Conservation (phyloP, 2,329 filamentous ascomycete genomes). For the Neospermospora avenae region DNA sequence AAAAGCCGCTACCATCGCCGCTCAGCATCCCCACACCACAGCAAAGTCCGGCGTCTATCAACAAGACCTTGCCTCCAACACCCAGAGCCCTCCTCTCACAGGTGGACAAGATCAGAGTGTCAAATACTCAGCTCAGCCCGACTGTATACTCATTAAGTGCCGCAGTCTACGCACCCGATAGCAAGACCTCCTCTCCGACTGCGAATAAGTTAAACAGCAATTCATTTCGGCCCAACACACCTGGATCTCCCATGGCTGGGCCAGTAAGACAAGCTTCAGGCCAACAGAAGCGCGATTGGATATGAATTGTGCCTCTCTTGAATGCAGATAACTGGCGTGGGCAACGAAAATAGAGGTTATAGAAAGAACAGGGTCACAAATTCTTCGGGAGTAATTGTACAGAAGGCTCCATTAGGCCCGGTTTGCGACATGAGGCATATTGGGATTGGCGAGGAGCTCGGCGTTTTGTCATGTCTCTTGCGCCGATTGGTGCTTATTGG, state of each 20-base stretch:
- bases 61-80: slow-evolving; percentile 25
- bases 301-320: slow-evolving; percentile 6
- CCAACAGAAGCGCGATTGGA: slow-evolving; percentile 10
- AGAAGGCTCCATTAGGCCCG: background rate
- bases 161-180: slow-evolving; percentile 44
- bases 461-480: slow-evolving; percentile 7
- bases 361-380: background rate
- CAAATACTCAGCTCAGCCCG: slow-evolving; percentile 42
- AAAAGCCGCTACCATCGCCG: slow-evolving; percentile 3
- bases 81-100: slow-evolving; percentile 19
- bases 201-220: background rate
- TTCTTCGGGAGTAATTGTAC: slow-evolving; percentile 1
- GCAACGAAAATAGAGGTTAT: background rate
- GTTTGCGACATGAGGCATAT: background rate
- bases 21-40: slow-evolving; percentile 7
- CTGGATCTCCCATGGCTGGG: background rate
- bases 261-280: background rate
- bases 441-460: slow-evolving; percentile 6
- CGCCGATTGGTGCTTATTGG: slow-evolving; percentile 1
- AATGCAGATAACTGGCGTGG: background rate
- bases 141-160: slow-evolving; percentile 51
- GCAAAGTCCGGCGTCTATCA: slow-evolving; percentile 12
- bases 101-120: slow-evolving; percentile 35
- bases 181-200: slow-evolving; percentile 10
- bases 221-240: background rate